Conservation (phyloP, 352 stramenopile species). For the Aphanomyces stellatus region DNA sequence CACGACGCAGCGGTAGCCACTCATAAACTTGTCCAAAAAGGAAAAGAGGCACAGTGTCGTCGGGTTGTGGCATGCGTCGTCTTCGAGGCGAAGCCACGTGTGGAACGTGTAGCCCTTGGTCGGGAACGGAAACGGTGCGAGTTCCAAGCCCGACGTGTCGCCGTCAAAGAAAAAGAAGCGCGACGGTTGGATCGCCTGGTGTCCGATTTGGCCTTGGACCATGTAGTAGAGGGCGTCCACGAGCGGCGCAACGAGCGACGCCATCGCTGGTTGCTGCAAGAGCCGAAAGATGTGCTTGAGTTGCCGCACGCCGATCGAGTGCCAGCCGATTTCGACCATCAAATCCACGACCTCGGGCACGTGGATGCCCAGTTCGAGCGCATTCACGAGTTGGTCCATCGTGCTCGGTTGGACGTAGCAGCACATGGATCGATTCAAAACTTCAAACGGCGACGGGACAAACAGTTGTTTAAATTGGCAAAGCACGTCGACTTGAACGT, state of each 20-base stretch:
- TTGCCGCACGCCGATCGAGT: slow-evolving; percentile 14
- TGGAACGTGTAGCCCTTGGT: slow-evolving; percentile 13
- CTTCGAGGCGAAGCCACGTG: slow-evolving; percentile 11
- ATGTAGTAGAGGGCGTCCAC: slow-evolving; percentile 8
- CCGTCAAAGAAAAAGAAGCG: slow-evolving; percentile 20
- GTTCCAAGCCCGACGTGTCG: neutral
- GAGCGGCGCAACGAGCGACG: neutral
- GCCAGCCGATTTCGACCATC: slow-evolving; percentile 14
- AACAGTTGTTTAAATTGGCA: slow-evolving; percentile 1
- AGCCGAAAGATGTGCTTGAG: slow-evolving; percentile 19
- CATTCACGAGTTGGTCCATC: slow-evolving; percentile 9
- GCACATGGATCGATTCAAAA: slow-evolving; percentile 17
- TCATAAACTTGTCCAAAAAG: neutral
- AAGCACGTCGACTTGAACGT: neutral
- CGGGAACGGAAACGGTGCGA: slow-evolving; percentile 5
- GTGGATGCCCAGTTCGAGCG: neutral
- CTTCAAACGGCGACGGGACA: neutral
- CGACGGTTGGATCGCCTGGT: neutral
- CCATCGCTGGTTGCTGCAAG: slow-evolving; percentile 5
- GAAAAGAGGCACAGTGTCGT: neutral
- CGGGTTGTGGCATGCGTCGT: neutral
- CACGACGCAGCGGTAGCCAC: neutral
- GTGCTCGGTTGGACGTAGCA: slow-evolving; percentile 16
- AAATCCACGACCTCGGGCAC: neutral
- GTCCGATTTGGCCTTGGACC: neutral